Conservation (phyloP, 1,139 yeast genomes). For the Pichia sp. region DNA sequence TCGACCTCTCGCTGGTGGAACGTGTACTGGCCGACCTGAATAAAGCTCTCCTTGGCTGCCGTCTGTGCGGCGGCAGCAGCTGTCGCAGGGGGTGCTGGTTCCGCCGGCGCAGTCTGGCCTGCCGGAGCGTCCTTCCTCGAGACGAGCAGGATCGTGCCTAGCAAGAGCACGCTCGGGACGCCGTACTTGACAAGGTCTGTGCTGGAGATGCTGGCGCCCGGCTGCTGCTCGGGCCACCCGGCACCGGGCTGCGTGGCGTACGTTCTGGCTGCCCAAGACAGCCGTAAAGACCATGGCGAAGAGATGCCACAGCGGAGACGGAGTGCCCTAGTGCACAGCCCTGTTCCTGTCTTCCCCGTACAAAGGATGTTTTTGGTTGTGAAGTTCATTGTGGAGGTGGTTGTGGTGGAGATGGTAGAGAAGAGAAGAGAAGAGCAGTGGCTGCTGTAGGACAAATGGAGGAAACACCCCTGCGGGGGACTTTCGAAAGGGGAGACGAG, state of each 20-base stretch:
- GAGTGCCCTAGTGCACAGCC: neutral
- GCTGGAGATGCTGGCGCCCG: neutral
- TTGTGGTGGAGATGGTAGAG: neutral
- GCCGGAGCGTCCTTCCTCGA: neutral
- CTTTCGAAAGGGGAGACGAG: too few species aligned
- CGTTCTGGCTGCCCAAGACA: neutral
- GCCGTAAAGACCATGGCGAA: neutral
- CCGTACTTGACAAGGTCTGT: neutral
- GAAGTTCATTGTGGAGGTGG: neutral
- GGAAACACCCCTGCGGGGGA: too few species aligned
- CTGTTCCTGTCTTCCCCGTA: neutral
- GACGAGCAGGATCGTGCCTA: neutral
- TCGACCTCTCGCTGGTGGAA: slow-evolving; percentile 3
- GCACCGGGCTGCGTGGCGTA: neutral
- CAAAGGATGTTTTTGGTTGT: neutral
- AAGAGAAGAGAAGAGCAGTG: too few species aligned
- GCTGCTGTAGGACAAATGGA: too few species aligned
- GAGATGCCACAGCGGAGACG: neutral
- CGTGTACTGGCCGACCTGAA: neutral
- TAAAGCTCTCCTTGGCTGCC: neutral
- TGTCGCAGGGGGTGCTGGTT: neutral
- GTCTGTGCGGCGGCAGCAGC: neutral
- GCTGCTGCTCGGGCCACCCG: neutral
- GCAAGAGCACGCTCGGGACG: neutral
- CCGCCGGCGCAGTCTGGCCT: neutral